Evolutionary conservation across 2,329 filamentous ascomycete species (phyloP), one percentile per base, ranked within the genome.

Genomic region (Corinectria fuckeliana): DNA sequence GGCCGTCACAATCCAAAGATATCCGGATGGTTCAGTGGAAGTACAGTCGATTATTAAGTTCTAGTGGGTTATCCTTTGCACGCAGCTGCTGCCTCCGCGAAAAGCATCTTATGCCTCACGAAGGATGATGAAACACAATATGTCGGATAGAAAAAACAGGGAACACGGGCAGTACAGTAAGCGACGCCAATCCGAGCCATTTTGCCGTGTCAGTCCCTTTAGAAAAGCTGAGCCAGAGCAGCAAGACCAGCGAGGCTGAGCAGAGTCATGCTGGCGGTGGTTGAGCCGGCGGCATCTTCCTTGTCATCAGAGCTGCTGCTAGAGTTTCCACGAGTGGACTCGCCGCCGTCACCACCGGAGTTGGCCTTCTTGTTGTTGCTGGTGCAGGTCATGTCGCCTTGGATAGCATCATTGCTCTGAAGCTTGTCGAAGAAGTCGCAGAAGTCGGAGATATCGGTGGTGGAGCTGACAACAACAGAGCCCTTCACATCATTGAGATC

Each of bases 391-490:
- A 74, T 75, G 58, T 69, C 63, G 65, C 85, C 85, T 55, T 75
- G 69, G 42, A 78, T 74, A 50, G 79, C 75, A 51, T 74, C 77
- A 52, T 77, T 75, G 14, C 75, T 60, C 63, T 74, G 73, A 30
- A 71, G 65, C 32, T 81, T 73, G 62, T 80, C 71, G 58, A 85
- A 75, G 75, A 90, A 85, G 28, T 73, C 66, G 51, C 77, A 73
- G 82, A 91, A 87, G 57, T 75, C 71, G 58, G 65, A 64, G 64
- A 91, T 88, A 62, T 89, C 81, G 60, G 81, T 83, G 52, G 88
- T 91, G 67, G 84, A 88, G 70, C 87, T 82, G 67, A 91, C 80
- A 71, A 89, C 88, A 75, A 92, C 90, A 61, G 85, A 86, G 77
- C 91, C 91, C 72, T 84, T 83, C 68, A 93, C 90, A 64, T 88